phyloP scores from a whole-genome alignment of 2,329 filamentous ascomycete species.

The Lasiodiplodia hormozganensis region DNA sequence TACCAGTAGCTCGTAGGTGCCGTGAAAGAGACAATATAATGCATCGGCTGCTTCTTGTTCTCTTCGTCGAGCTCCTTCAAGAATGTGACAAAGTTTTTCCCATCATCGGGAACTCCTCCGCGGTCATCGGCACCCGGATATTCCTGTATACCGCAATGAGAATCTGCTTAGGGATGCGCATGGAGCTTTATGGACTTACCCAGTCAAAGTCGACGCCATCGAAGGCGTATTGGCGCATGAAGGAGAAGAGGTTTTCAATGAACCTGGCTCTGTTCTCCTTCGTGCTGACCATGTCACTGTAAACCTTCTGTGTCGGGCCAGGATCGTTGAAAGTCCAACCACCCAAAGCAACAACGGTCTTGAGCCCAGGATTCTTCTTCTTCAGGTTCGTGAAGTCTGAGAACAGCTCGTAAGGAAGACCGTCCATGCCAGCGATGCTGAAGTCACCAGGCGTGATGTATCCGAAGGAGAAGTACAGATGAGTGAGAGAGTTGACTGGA shows the following conservation, averaged over 20 bases:
- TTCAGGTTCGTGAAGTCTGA: conserved; percentile 44
- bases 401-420: conserved; percentile 35
- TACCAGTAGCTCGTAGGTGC: conserved; percentile 40
- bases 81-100: conserved; percentile 35
- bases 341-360: conserved; percentile 51
- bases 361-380: conserved; percentile 36
- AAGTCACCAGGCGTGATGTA: conserved; percentile 34
- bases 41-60: conserved; percentile 28
- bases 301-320: conserved; percentile 36
- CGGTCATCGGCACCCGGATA: conserved; percentile 43
- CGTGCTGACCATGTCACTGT: conserved; percentile 43
- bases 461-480: conserved; percentile 37
- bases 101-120: conserved; percentile 46
- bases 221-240: conserved; percentile 53
- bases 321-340: conserved; percentile 53
- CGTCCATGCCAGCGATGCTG: conserved; percentile 37
- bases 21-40: conserved; percentile 37
- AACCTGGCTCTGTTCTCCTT: conserved; percentile 45
- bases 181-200: conserved; percentile 33
- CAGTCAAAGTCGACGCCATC: conserved; percentile 58
- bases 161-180: background rate
- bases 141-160: conserved; percentile 29
- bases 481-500: conserved; percentile 36
- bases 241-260: conserved; percentile 45
- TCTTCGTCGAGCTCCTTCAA: conserved; percentile 36